These are phyloP conservation scores for Calonectria ilicicola DNA, from an alignment of 2,329 filamentous ascomycete genomes.

Conservation along the genomic window DNA sequence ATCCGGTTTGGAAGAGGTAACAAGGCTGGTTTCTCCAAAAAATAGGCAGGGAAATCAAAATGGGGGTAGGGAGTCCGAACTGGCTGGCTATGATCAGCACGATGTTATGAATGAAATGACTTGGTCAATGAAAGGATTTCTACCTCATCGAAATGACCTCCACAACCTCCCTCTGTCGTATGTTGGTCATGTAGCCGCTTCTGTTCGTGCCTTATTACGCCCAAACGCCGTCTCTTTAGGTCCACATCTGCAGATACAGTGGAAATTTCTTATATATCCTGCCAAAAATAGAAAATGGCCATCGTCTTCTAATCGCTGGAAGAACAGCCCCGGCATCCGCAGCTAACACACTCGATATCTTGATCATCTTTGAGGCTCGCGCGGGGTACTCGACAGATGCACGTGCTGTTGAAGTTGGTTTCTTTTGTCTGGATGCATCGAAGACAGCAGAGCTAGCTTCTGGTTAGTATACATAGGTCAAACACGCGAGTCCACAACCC, in stretches of 20 bases:
- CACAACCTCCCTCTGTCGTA: slow-evolving; percentile 19
- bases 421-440: slow-evolving; percentile 99
- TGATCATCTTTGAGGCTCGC: slow-evolving; percentile 91
- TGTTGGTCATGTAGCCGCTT: slow-evolving; percentile 2
- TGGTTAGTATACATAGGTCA: slow-evolving; percentile 37
- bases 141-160: slow-evolving; percentile 47
- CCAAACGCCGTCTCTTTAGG: slow-evolving; percentile 35
- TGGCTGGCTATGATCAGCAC: slow-evolving; percentile 48
- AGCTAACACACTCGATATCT: slow-evolving; percentile 93
- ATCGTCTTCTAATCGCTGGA: slow-evolving; percentile 75
- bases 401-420: slow-evolving; percentile 98
- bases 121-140: slow-evolving; percentile 49
- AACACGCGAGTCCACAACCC: not conserved
- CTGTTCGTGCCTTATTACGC: slow-evolving; percentile 35
- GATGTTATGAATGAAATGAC: slow-evolving; percentile 44
- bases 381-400: slow-evolving; percentile 94
- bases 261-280: not conserved
- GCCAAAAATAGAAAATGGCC: not conserved
- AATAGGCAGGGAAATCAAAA: slow-evolving; percentile 44
- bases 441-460: slow-evolving; percentile 83
- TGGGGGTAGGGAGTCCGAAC: slow-evolving; percentile 23
- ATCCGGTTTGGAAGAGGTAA: slow-evolving; percentile 71
- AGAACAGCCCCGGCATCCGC: slow-evolving; percentile 91
- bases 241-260: not conserved
- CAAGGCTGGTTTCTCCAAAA: slow-evolving; percentile 65